Evolutionary conservation across 345 rosid genomes (phyloP).

Genomic region (Citrus mangshanensis): DNA sequence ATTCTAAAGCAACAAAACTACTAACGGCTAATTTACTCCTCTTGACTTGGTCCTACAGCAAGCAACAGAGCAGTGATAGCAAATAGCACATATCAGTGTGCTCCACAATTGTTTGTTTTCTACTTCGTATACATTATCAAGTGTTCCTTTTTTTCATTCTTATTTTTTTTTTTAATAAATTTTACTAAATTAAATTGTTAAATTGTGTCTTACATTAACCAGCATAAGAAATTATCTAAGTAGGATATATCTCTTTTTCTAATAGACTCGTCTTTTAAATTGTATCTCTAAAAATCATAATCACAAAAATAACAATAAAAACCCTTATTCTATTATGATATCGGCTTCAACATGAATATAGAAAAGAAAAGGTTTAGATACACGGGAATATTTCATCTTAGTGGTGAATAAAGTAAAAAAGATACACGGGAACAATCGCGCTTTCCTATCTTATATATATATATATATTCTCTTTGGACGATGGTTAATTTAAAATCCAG

Average conservation of each 20-base stretch:
- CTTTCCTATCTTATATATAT: background rate
- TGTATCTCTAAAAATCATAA: no score
- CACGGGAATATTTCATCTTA: background rate
- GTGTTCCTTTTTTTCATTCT: background rate
- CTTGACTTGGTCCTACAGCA: no score
- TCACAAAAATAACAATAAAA: background rate
- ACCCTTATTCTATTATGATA: background rate
- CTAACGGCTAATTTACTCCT: no score
- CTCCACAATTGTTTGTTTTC: background rate
- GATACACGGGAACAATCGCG: background rate
- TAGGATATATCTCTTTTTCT: no score
- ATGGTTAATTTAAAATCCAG: no score
- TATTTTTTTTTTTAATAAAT: background rate
- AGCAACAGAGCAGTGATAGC: no score
- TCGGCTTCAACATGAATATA: background rate
- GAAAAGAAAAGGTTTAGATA: background rate
- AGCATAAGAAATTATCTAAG: no score
- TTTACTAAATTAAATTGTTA: background rate
- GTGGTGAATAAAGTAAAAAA: background rate
- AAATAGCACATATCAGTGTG: no score
- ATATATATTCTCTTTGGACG: background rate
- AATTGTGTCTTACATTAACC: no score
- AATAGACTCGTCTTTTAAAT: no score
- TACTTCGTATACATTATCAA: no score
- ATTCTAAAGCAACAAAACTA: no score